phyloP scores from a whole-genome alignment of 331 rosid genomes.

The Malus hybrid region DNA sequence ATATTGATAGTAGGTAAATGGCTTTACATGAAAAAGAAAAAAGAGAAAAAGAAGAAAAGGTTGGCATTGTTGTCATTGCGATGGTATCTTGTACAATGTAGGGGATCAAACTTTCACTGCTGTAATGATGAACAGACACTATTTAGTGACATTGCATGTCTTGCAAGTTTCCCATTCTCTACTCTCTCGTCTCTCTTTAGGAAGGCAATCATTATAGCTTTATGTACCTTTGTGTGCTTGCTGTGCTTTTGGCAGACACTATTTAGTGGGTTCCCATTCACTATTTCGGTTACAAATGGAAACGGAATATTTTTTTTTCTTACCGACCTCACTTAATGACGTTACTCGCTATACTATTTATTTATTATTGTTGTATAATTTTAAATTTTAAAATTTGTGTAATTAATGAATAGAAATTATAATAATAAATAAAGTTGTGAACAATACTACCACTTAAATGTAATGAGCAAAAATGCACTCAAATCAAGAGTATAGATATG shows the following conservation, averaged over 20 bases:
- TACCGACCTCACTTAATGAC: no score
- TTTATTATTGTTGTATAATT: no score
- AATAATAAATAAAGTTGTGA: no score
- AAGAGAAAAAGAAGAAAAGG: not conserved
- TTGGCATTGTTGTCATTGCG: not conserved
- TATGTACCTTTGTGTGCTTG: constrained; percentile 11
- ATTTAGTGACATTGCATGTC: constrained; percentile 12
- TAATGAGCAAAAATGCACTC: no score
- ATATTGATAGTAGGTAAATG: not conserved
- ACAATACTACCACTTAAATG: no score
- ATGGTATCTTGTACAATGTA: not conserved
- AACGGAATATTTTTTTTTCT: no score
- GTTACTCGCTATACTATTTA: no score
- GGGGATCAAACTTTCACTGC: not conserved
- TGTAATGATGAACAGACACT: not conserved
- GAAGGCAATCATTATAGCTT: constrained; percentile 32
- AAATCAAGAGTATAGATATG: no score
- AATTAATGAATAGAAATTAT: no score
- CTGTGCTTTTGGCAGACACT: constrained; percentile 33
- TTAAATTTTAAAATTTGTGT: no score
- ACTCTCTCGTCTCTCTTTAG: not conserved
- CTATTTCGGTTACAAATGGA: not conserved
- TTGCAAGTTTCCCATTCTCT: constrained; percentile 1
- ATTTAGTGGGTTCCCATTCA: constrained; percentile 18
- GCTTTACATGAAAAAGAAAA: not conserved